Evolutionary conservation across 768 basidiomycete genomes (phyloP).

Genomic region (Phylloporus sp.): DNA sequence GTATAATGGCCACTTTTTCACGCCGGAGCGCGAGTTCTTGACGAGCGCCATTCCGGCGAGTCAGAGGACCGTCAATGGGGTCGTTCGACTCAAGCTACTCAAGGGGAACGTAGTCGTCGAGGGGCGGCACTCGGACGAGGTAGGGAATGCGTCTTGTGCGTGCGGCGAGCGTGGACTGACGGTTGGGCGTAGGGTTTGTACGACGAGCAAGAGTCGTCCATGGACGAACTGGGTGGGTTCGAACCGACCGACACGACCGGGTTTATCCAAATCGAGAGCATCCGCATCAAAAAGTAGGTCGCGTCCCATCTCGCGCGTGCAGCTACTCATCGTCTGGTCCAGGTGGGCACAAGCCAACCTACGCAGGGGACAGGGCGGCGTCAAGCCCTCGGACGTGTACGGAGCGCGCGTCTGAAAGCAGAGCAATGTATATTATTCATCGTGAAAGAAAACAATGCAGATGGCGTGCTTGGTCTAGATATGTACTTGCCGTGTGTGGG

Average conservation of each 20-base stretch:
- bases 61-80: conserved; percentile 94
- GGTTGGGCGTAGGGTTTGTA: conserved; percentile 65
- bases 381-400: conserved; percentile 75
- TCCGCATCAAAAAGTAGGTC: conserved; percentile 92
- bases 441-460: not conserved
- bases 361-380: conserved; percentile 78
- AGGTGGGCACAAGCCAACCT: conserved; percentile 89
- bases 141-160: conserved; percentile 24
- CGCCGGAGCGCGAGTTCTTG: conserved; percentile 97
- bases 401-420: conserved; percentile 51
- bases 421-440: no score
- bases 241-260: conserved; percentile 93
- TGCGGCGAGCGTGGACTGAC: not conserved
- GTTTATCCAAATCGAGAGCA: conserved; percentile 96
- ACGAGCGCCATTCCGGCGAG: conserved; percentile 86
- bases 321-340: not conserved
- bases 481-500: not conserved
- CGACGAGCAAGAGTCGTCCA: conserved; percentile 91
- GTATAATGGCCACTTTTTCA: conserved; percentile 99
- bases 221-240: conserved; percentile 99
- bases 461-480: not conserved
- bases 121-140: conserved; percentile 85
- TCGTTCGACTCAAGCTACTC: conserved; percentile 86
- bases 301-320: not conserved
- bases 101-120: conserved; percentile 95